Conservation (phyloP, 805 yeast genomes). For the Lachancea waltii region DNA sequence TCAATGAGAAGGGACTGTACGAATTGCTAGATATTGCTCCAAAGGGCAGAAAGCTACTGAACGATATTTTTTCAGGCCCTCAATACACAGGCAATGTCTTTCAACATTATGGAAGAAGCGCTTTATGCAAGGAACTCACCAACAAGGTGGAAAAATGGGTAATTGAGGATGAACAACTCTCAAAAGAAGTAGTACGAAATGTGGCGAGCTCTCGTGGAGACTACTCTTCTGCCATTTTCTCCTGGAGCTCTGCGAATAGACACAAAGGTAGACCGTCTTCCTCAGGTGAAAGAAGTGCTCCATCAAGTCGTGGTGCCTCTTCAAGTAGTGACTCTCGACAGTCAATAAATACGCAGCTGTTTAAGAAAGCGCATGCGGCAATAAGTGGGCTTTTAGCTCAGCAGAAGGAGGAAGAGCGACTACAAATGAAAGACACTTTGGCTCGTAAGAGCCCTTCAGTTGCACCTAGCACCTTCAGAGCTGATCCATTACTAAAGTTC, state of each 20-base stretch:
- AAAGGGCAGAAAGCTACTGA: conserved; percentile 25
- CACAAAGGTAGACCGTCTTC: conserved; percentile 5
- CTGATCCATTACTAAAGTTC: conserved; percentile 28
- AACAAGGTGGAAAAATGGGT: conserved; percentile 19
- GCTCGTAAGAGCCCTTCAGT: not conserved
- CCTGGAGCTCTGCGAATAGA: conserved; percentile 25
- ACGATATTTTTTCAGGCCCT: conserved; percentile 7
- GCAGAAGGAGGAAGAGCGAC: conserved; percentile 6
- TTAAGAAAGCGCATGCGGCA: conserved; percentile 10
- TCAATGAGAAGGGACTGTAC: conserved; percentile 9
- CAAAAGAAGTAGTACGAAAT: not conserved
- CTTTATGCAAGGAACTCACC: conserved; percentile 7
- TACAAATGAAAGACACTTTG: conserved; percentile 4
- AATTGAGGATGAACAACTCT: conserved; percentile 15
- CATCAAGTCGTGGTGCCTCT: not conserved
- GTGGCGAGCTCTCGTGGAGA: conserved; percentile 17
- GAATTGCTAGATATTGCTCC: conserved; percentile 21
- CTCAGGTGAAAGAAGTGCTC: not conserved
- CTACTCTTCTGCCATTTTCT: conserved; percentile 22
- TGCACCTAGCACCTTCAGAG: conserved; percentile 18
- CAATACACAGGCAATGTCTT: not conserved
- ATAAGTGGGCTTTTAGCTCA: conserved; percentile 6
- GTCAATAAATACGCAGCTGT: conserved; percentile 16
- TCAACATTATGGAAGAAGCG: conserved; percentile 6
- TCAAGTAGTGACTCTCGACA: not conserved